Conservation (phyloP, 148 eudicot genomes). For the Linanthus parryae region DNA sequence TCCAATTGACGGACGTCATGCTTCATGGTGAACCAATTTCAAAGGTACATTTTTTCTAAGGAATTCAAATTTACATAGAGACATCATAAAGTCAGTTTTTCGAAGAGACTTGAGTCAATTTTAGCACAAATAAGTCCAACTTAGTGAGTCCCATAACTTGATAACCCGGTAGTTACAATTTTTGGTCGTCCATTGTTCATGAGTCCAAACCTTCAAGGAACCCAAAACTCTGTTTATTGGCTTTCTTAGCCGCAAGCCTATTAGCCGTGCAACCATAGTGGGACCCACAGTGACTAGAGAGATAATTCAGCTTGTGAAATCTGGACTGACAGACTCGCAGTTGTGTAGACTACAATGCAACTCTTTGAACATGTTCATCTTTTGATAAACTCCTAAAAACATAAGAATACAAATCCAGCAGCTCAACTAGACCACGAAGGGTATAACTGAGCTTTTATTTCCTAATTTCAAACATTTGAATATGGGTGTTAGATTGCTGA, state of each 20-base stretch:
- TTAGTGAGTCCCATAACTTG: background rate
- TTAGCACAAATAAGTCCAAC: background rate
- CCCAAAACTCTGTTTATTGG: too few species aligned
- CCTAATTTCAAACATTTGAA: background rate
- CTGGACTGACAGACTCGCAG: too few species aligned
- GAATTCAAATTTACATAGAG: background rate
- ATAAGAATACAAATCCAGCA: background rate
- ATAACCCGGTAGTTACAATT: background rate
- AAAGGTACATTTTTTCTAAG: slow-evolving; percentile 37
- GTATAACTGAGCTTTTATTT: background rate
- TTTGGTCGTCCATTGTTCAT: background rate
- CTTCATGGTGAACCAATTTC: slow-evolving; percentile 60
- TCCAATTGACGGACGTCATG: slow-evolving; percentile 60
- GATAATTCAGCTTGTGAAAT: too few species aligned
- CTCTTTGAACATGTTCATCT: background rate
- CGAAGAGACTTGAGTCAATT: background rate
- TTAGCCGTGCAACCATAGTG: too few species aligned
- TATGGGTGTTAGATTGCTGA: background rate
- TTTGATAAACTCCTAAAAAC: background rate
- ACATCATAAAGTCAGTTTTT: background rate
- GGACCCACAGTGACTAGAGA: too few species aligned
- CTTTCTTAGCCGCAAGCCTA: too few species aligned
- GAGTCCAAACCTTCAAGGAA: background rate
- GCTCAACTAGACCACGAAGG: background rate
- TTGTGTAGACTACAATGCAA: too few species aligned